A percentile compares a stretch with the other conserved stretches of the same genome.
These are phyloP conservation scores for Ustilago bromivora DNA, from an alignment of 1,284 basidiomycete species.

Conservation along the genomic window DNA sequence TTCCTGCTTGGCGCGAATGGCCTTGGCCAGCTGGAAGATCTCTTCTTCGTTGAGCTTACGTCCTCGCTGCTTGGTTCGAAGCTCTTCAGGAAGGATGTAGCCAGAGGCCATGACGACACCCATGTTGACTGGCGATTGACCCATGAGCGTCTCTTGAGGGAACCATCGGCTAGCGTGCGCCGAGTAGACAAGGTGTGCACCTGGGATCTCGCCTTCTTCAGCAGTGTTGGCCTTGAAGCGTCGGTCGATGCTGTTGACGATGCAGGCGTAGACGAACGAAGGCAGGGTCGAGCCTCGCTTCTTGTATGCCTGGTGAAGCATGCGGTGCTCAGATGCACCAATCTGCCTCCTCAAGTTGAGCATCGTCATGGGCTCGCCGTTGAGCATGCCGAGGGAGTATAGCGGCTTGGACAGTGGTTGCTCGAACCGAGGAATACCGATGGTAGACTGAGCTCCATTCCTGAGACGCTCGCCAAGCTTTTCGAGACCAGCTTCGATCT, in stretches of 20 bases:
- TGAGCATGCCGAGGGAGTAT: conserved; percentile 10
- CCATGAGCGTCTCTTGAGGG: conserved; percentile 22
- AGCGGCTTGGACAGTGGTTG: conserved; percentile 4
- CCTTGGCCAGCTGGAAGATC: conserved; percentile 24
- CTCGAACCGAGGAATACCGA: conserved; percentile 30
- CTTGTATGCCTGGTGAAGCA: conserved; percentile 24
- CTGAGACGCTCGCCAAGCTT: conserved; percentile 21
- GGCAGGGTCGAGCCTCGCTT: conserved; percentile 20
- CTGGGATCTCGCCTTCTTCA: conserved; percentile 9
- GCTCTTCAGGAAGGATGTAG: conserved; percentile 22
- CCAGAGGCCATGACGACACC: conserved; percentile 26
- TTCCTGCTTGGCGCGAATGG: conserved; percentile 31
- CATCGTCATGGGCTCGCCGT: conserved; percentile 26
- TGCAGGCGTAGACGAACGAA: conserved; percentile 34
- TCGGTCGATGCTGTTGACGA: conserved; percentile 41
- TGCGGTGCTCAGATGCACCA: conserved; percentile 9
- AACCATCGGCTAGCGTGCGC: conserved; percentile 37
- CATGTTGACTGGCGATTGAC: conserved; percentile 30
- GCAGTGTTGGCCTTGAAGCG: conserved; percentile 15
- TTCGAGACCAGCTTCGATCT: conserved; percentile 23
- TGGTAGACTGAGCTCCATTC: conserved; percentile 21
- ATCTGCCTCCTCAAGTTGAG: conserved; percentile 24
- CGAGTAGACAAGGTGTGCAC: conserved; percentile 31
- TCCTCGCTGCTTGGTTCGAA: conserved; percentile 19
- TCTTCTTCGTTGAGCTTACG: conserved; percentile 16